Evolutionary conservation across 1,139 yeast genomes (phyloP), one percentile per base, ranked within the genome.

Genomic region (Yamadazyma siamensis): DNA sequence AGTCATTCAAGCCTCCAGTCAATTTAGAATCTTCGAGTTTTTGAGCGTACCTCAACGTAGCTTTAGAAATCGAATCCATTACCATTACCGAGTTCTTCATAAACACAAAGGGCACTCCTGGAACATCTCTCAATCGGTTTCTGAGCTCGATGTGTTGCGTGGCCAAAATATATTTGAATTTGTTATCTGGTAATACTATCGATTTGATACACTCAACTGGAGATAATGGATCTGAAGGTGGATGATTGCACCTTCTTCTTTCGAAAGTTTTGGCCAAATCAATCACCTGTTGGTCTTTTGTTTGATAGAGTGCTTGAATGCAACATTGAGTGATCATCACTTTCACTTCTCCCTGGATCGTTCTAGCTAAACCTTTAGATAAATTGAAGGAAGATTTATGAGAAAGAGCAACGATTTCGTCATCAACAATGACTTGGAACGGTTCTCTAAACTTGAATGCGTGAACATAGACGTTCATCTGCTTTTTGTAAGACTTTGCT

Each of bases 321-420:
- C 95, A 85, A 52, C 98, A 94, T 58, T 91, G 98, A 2, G 98
- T 87, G 32, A 94, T 84, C 94, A 91, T 77, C n/a, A 88, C 87
- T 52, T 91, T 91, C 27, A 81, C 75, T 49, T 84, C 89, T 5
- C 81, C 86, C 53, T 89, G 97, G 7, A 89, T 65, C 0, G 96
- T 87, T 40, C 94, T 67, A 35, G 75, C 67, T 24, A 91, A 61
- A n/a, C 94, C 95, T 50, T 83, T 84, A 12, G 64, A 65, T 15
- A 91, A 58, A 52, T 89, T 89, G 52, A 75, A 85, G 31, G 81
- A 79, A 14, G 85, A 72, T 36, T 72, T 67, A 35, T 74, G 73
- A 33, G 91, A 77, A 29, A 76, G 78, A 26, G 76, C 56, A 4
- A 91, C 75, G 14, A 89, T 60, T 44, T 81, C 86, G 41, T 86